These are phyloP conservation scores for Astrocystis sublimbata DNA, from an alignment of 495 filamentous ascomycete genomes.

Conservation along the genomic window DNA sequence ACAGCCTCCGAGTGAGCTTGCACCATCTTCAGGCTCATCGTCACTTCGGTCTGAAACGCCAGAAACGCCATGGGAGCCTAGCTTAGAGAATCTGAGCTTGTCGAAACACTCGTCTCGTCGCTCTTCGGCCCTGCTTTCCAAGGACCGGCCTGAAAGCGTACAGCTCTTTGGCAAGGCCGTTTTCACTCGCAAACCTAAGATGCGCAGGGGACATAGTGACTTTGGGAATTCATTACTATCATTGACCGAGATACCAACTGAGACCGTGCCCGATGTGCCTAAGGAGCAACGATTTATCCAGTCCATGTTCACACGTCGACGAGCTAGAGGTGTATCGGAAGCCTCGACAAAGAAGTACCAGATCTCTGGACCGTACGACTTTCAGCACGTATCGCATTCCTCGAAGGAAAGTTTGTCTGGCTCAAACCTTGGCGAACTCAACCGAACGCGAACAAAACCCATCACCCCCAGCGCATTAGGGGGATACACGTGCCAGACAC, in stretches of 20 bases:
- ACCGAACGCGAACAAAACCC: constrained; percentile 62
- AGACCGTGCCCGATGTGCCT: constrained; percentile 24
- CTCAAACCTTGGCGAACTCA: constrained; percentile 55
- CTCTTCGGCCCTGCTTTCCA: constrained; percentile 46
- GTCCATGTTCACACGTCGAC: constrained; percentile 44
- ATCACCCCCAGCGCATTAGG: constrained; percentile 41
- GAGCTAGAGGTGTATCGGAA: constrained; percentile 36
- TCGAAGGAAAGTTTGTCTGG: constrained; percentile 62
- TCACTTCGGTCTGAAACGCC: constrained; percentile 45
- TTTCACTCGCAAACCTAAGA: constrained; percentile 46
- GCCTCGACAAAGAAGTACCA: constrained; percentile 41
- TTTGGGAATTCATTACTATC: constrained; percentile 45
- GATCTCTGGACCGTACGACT: constrained; percentile 86
- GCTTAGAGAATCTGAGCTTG: constrained; percentile 40
- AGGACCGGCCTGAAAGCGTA: constrained; percentile 54
- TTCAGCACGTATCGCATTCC: constrained; percentile 83
- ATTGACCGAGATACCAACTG: constrained; percentile 30
- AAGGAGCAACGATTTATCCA: constrained; percentile 46
- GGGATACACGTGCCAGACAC: constrained; percentile 22
- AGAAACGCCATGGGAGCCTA: constrained; percentile 48
- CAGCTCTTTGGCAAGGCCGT: constrained; percentile 57
- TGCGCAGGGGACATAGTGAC: constrained; percentile 44
- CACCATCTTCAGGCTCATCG: constrained; percentile 50
- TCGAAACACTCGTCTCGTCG: constrained; percentile 53
- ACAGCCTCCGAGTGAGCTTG: constrained; percentile 46